Evolutionary conservation across 1,284 basidiomycete genomes (phyloP).

Genomic region (Fomes fomentarius): DNA sequence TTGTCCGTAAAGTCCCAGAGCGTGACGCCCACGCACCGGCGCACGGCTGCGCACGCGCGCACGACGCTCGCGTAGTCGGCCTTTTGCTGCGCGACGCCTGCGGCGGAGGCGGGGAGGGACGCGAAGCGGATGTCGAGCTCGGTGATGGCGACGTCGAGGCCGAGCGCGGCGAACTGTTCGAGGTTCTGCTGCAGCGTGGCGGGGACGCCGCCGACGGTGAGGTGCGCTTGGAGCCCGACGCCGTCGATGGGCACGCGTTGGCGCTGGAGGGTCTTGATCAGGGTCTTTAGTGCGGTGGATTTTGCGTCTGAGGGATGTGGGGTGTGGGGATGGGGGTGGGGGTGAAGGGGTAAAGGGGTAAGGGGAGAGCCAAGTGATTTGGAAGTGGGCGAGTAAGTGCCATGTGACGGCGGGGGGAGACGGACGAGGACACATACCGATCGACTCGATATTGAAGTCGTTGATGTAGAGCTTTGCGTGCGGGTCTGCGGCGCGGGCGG

Average conservation of each 20-base stretch:
- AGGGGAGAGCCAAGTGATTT: neutral
- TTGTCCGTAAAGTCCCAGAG: conserved; percentile 60
- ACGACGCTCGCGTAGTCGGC: conserved; percentile 58
- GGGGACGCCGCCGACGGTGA: conserved; percentile 54
- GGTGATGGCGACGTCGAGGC: conserved; percentile 61
- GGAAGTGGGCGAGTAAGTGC: neutral
- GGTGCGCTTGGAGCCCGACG: conserved; percentile 56
- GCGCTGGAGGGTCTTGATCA: conserved; percentile 49
- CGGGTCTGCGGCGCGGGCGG: conserved; percentile 50
- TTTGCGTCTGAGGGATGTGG: conserved; percentile 47
- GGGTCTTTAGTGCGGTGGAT: conserved; percentile 51
- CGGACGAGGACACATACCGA: conserved; percentile 12
- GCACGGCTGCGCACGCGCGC: conserved; percentile 52
- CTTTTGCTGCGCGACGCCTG: conserved; percentile 52
- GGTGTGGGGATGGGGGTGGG: too few relatives aligned
- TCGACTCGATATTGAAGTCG: conserved; percentile 49
- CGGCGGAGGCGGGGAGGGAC: conserved; percentile 50
- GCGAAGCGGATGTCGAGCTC: conserved; percentile 62
- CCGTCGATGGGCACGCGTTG: conserved; percentile 58
- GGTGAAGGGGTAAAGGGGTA: too few relatives aligned
- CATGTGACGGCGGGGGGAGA: neutral
- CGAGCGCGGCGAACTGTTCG: conserved; percentile 51
- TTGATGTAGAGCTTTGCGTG: conserved; percentile 49
- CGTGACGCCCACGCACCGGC: conserved; percentile 54
- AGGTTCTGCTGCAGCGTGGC: conserved; percentile 47